Evolutionary conservation across 257 asterid genomes (phyloP).

Genomic region (Primulina tabacum): DNA sequence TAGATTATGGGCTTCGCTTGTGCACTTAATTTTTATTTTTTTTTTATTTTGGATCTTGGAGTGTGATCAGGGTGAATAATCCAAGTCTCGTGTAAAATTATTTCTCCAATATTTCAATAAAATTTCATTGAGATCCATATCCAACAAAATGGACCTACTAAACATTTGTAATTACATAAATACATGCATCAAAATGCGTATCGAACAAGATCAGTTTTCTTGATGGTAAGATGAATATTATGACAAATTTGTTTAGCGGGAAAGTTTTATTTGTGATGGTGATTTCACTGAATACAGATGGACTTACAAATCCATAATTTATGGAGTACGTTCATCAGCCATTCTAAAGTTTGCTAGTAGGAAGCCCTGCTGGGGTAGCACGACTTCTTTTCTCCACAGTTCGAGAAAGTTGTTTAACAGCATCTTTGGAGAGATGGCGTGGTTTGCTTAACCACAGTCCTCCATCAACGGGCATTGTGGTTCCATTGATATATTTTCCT

Average conservation of each 20-base stretch:
- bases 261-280: background rate
- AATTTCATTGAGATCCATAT: background rate
- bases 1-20: background rate
- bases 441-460: constrained; percentile 69
- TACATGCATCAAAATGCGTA: background rate
- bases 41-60: background rate
- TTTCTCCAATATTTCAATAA: background rate
- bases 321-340: too few relatives aligned
- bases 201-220: constrained; percentile 6
- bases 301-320: background rate
- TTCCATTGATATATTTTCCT: constrained; percentile 80
- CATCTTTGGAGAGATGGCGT: constrained; percentile 60
- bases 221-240: background rate
- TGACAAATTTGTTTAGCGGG: background rate
- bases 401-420: constrained; percentile 61
- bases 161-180: background rate
- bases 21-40: background rate
- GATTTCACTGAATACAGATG: background rate
- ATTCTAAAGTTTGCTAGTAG: constrained; percentile 63
- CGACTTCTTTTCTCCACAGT: constrained; percentile 69
- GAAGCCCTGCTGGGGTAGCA: constrained; percentile 54
- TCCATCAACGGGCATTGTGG: constrained; percentile 62
- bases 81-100: background rate
- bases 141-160: constrained; percentile 4
- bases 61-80: background rate